These are phyloP conservation scores for Backusella psychrophila DNA, from an alignment of 192 early-diverging fungal genomes.

Conservation along the genomic window DNA sequence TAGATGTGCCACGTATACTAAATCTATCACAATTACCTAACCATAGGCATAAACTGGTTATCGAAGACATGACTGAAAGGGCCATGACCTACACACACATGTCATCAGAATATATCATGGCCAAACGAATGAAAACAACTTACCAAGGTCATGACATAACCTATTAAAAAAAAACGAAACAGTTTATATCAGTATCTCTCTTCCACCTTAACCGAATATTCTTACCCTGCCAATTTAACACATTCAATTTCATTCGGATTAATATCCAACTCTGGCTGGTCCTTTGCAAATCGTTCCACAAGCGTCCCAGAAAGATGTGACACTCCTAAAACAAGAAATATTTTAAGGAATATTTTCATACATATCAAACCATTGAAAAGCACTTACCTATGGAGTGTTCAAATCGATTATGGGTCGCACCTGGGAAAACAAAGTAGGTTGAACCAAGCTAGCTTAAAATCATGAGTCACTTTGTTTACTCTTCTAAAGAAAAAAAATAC, in stretches of 20 bases:
- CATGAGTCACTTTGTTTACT: background rate
- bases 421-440: constrained; percentile 89
- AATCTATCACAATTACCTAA: constrained; percentile 21
- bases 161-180: background rate
- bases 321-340: constrained; percentile 56
- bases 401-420: constrained; percentile 94
- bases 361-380: background rate
- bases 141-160: constrained; percentile 89
- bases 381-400: constrained; percentile 78
- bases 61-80: constrained; percentile 98
- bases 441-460: constrained; percentile 57
- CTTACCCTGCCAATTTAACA: constrained; percentile 78
- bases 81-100: constrained; percentile 70
- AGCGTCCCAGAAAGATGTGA: constrained; percentile 76
- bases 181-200: background rate
- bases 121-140: background rate
- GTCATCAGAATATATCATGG: background rate
- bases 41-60: constrained; percentile 77
- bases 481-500: background rate
- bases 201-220: background rate
- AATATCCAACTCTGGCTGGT: constrained; percentile 81
- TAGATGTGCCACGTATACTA: background rate
- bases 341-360: background rate
- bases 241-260: constrained; percentile 78
- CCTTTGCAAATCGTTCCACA: constrained; percentile 63